Evolutionary conservation across 768 basidiomycete species (phyloP).

Genomic region (Clathrus columnatus): DNA sequence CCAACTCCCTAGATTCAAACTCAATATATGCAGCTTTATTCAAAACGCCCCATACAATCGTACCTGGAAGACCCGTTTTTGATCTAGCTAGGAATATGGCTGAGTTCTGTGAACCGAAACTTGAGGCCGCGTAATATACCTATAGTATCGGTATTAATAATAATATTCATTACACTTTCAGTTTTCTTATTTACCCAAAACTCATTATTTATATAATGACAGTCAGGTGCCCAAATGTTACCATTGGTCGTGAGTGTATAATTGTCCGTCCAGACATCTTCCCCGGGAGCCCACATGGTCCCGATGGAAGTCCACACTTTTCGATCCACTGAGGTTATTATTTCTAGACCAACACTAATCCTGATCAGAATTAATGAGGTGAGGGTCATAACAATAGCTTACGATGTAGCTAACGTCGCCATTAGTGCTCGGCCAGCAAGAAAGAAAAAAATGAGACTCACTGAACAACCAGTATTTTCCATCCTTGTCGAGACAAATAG

Average conservation of each 20-base stretch:
- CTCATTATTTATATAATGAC: constrained; percentile 18
- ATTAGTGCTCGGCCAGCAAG: constrained; percentile 21
- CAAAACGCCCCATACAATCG: background rate
- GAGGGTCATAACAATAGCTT: background rate
- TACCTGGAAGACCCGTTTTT: constrained; percentile 28
- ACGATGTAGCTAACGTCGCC: background rate
- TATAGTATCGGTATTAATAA: constrained; percentile 16
- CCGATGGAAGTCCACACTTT: constrained; percentile 38
- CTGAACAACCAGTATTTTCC: constrained; percentile 40
- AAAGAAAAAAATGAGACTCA: constrained; percentile 13
- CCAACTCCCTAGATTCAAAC: constrained; percentile 19
- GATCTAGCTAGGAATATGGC: constrained; percentile 49
- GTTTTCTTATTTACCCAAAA: constrained; percentile 16
- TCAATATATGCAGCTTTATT: background rate
- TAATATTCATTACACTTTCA: background rate
- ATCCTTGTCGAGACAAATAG: constrained; percentile 39
- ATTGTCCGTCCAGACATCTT: constrained; percentile 36
- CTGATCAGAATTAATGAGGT: constrained; percentile 19
- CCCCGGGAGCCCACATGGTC: constrained; percentile 41
- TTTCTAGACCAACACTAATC: constrained; percentile 39
- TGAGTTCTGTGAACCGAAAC: constrained; percentile 44
- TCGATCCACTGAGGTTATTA: constrained; percentile 41
- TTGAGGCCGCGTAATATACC: constrained; percentile 49
- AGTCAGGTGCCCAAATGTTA: constrained; percentile 29
- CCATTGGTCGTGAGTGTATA: constrained; percentile 42